Evolutionary conservation across 495 filamentous ascomycete species (phyloP), one percentile per base, ranked within the genome.

Genomic region (Daldinia bambusicola): DNA sequence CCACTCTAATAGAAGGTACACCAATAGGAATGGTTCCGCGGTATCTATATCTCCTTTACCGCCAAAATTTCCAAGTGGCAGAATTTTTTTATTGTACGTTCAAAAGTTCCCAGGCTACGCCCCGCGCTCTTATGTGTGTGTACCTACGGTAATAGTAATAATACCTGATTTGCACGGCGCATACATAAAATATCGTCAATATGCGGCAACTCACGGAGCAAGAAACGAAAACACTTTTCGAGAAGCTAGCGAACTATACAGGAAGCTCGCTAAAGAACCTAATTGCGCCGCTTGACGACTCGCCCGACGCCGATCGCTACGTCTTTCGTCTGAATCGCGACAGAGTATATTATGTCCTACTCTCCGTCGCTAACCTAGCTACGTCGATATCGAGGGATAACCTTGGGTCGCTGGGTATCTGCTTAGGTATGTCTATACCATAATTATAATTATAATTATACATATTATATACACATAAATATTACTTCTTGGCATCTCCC

Each of bases 321-420:
- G 93, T 96, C 45, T 98, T 99, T 83, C 89, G 95, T 34, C 84
- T 97, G 34, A 89, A 92, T 69, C 87, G 90, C 68, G 76, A 82
- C 70, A 89, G 95, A 63, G 92, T 97, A 63, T 99, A 94, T 84
- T 97, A 97, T 77, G 89, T 97, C 52, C 89, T 89, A 55, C 88
- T 95, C 53, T 90, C 89, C 2, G 85, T 98, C 62, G 95, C 94
- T 43, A 98, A 98, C 77, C 55, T 97, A n/a, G 93, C 95, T 10
- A 94, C 91, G 2, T 89, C 88, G 32, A 86, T 98, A 63, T 87
- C 91, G 22, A 89, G 95, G 53, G 88, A 91, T 67, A 88, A 88
- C 61, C 86, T 98, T 7, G 87, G 97, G 41, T 92, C 89, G 1
- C 78, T 96, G n/a, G 95, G 95, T 10, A 94, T 91, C 6, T 95